Evolutionary conservation across 768 basidiomycete genomes (phyloP).

Genomic region (Lentinula raphanica): DNA sequence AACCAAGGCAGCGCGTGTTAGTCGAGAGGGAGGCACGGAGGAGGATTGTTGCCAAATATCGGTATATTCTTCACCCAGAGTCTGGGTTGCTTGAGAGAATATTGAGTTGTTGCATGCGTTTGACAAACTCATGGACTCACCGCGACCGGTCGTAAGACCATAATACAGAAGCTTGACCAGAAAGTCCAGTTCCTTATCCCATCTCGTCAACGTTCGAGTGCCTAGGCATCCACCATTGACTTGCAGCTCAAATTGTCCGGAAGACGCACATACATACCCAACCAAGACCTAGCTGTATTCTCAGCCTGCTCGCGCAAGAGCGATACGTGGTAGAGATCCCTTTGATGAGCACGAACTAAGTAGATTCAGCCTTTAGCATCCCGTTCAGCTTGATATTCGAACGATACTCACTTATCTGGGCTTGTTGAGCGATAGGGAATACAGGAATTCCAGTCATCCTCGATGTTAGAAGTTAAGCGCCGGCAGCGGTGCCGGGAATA

Average conservation of each 20-base stretch:
- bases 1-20: constrained; percentile 48
- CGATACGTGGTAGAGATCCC: constrained; percentile 74
- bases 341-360: constrained; percentile 78
- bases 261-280: constrained; percentile 46
- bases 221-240: constrained; percentile 35
- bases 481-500: too few relatives aligned
- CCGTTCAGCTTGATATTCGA: not conserved
- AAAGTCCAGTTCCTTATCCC: constrained; percentile 79
- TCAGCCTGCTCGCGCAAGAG: constrained; percentile 73
- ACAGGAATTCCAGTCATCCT: constrained; percentile 24
- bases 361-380: constrained; percentile 10
- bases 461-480: too few relatives aligned
- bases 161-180: constrained; percentile 65
- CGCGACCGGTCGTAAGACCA: constrained; percentile 68
- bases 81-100: constrained; percentile 57
- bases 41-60: constrained; percentile 72
- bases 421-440: constrained; percentile 77
- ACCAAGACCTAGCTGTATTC: constrained; percentile 66
- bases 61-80: constrained; percentile 88
- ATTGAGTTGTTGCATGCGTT: constrained; percentile 9
- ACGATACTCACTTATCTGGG: constrained; percentile 72
- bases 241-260: not conserved
- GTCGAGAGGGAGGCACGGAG: constrained; percentile 39
- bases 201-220: constrained; percentile 71
- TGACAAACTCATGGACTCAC: constrained; percentile 30